A percentile compares a stretch with the other conserved stretches of the same genome.
phyloP scores from a whole-genome alignment of 306 rosid species.

The Vicia villosa region DNA sequence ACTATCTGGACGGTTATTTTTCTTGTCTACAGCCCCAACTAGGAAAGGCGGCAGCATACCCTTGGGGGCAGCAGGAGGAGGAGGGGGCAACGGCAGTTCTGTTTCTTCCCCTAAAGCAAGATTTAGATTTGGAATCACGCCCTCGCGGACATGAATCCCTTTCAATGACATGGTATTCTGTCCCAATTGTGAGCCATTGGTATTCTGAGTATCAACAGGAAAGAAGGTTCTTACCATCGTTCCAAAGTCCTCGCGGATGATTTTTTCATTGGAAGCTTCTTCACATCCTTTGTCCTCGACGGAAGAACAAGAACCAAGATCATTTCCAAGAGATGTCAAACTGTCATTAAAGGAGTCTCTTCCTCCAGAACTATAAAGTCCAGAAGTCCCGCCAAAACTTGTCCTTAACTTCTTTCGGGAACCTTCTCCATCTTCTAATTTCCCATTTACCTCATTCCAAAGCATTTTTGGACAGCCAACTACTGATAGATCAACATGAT shows the following conservation, averaged over 20 bases:
- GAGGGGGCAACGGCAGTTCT: constrained; percentile 42
- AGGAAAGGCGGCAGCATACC: constrained; percentile 86
- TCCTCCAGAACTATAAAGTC: constrained; percentile 40
- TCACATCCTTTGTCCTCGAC: constrained; percentile 50
- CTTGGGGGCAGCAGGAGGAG: constrained; percentile 44
- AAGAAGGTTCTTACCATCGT: constrained; percentile 72
- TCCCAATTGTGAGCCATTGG: constrained; percentile 35
- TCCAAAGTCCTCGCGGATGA: constrained; percentile 72
- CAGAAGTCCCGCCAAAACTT: constrained; percentile 44
- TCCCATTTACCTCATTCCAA: constrained; percentile 52
- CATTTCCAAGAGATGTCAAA: constrained; percentile 39
- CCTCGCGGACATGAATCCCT: constrained; percentile 42
- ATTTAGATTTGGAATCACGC: constrained; percentile 76
- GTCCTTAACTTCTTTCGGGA: constrained; percentile 59
- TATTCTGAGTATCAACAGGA: constrained; percentile 57
- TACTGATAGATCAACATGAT: constrained; percentile 48
- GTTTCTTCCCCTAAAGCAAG: constrained; percentile 86
- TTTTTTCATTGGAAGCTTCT: constrained; percentile 68
- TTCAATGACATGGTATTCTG: constrained; percentile 38
- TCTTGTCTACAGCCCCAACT: constrained; percentile 60
- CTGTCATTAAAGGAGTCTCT: constrained; percentile 41
- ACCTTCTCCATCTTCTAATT: constrained; percentile 46
- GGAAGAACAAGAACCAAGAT: constrained; percentile 46
- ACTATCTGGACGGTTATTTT: constrained; percentile 47
- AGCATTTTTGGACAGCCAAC: constrained; percentile 40